Evolutionary conservation across 352 stramenopile genomes (phyloP).

Genomic region (Pythium sp.): DNA sequence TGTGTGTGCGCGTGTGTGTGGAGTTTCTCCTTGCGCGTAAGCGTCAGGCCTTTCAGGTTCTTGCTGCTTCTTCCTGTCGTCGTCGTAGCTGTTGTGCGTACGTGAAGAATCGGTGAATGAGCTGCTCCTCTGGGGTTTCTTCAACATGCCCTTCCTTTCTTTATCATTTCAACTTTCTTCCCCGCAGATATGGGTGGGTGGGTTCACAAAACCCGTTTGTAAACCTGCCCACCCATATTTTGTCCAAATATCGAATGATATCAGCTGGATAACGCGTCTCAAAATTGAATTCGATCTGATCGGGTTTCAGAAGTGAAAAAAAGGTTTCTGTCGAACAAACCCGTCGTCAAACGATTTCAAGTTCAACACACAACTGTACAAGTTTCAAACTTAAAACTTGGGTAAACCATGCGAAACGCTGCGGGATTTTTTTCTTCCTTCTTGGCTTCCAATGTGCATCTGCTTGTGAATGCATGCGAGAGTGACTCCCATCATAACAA

Average conservation of each 20-base stretch:
- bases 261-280: too few relatives aligned
- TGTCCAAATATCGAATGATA: too few relatives aligned
- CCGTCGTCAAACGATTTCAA: background rate
- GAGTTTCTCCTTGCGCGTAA: background rate
- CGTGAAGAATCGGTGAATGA: slow-evolving; percentile 12
- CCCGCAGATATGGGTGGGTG: background rate
- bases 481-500: background rate
- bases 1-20: background rate
- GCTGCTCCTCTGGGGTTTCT: slow-evolving; percentile 2
- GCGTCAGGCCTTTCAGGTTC: background rate
- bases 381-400: background rate
- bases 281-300: background rate
- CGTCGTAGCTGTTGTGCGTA: slow-evolving; percentile 1
- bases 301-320: background rate
- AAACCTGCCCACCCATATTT: background rate
- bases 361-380: background rate
- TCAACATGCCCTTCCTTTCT: slow-evolving; percentile 4
- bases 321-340: background rate
- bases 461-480: background rate
- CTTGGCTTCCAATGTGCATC: background rate
- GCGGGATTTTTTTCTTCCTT: background rate
- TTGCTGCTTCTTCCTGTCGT: background rate
- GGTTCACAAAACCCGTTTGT: background rate
- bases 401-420: background rate
- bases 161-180: background rate